Percentiles rank a stretch among this genome's conserved stretches.
These are phyloP conservation scores for Coemansia sp. DNA, from an alignment of 192 early-diverging fungal species.

Conservation along the genomic window DNA sequence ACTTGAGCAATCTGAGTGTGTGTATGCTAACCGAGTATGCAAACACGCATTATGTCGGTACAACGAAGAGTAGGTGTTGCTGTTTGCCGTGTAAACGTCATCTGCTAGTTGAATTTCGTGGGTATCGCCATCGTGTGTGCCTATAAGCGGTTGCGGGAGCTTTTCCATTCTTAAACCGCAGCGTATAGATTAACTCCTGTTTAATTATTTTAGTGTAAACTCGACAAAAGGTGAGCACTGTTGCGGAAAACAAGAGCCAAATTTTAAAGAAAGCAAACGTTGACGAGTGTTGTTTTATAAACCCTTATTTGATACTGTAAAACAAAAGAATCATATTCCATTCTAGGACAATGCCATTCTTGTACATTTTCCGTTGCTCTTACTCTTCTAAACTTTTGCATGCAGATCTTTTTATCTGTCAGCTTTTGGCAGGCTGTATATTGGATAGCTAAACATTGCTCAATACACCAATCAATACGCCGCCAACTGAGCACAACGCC, in stretches of 20 bases:
- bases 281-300: too few relatives aligned
- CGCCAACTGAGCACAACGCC: neutral
- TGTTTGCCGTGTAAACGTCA: neutral
- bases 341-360: too few relatives aligned
- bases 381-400: too few relatives aligned
- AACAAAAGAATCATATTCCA: too few relatives aligned
- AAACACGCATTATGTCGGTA: neutral
- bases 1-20: constrained; percentile 3
- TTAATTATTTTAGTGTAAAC: neutral
- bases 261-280: too few relatives aligned
- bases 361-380: too few relatives aligned
- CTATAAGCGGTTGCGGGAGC: neutral
- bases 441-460: neutral
- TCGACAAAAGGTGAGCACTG: neutral
- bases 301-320: too few relatives aligned
- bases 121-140: too few relatives aligned
- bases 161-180: too few relatives aligned
- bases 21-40: constrained; percentile 1
- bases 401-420: neutral
- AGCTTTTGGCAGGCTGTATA: neutral
- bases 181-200: too few relatives aligned
- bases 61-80: neutral
- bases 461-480: neutral
- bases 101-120: neutral
- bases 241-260: neutral